Evolutionary conservation across 2,329 filamentous ascomycete genomes (phyloP).

Genomic region (Arthrobotrys conoides): DNA sequence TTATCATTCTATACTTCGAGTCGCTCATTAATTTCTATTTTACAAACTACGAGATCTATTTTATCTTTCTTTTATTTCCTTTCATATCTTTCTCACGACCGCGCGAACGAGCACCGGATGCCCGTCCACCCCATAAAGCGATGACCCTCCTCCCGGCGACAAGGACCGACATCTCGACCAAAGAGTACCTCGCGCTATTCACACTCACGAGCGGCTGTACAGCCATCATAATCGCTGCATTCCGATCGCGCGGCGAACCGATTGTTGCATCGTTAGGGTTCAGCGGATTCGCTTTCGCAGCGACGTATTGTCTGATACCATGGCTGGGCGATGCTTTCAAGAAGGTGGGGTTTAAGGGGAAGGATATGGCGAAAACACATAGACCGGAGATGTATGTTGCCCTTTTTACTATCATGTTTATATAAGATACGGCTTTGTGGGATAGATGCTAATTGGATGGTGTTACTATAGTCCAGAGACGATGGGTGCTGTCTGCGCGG

Average conservation of each 20-base stretch:
- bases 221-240: conserved; percentile 82
- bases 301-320: conserved; percentile 86
- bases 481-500: conserved; percentile 93
- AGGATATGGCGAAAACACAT: conserved; percentile 84
- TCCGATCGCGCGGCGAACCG: conserved; percentile 87
- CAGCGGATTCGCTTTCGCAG: conserved; percentile 84
- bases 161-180: conserved; percentile 57
- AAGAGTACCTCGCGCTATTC: conserved; percentile 65
- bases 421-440: not conserved
- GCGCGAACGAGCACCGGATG: conserved; percentile 25
- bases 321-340: conserved; percentile 95
- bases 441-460: conserved; percentile 27
- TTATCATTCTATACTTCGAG: conserved; percentile 36
- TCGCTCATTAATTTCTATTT: conserved; percentile 43
- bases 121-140: not conserved
- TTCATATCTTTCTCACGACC: not conserved
- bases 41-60: not conserved
- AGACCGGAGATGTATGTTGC: conserved; percentile 78
- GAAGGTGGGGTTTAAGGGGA: conserved; percentile 87
- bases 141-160: conserved; percentile 59
- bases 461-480: conserved; percentile 79
- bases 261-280: conserved; percentile 89
- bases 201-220: conserved; percentile 78
- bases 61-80: not conserved
- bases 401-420: no score